These are phyloP conservation scores for Dendrostoma leiphaemia DNA, from an alignment of 2,329 filamentous ascomycete species.

Conservation along the genomic window DNA sequence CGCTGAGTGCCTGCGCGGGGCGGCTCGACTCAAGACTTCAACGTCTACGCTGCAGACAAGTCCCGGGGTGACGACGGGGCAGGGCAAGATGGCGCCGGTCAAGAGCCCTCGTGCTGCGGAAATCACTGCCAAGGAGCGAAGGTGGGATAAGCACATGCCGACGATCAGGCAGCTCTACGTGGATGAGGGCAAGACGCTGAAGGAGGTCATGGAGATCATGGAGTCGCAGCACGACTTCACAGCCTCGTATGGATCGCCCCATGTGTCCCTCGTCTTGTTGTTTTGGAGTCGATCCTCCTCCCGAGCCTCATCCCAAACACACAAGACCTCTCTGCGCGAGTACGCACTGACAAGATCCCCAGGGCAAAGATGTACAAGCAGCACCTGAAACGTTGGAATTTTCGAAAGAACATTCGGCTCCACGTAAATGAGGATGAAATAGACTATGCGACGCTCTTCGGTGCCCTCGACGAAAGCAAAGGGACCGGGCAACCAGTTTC, in stretches of 20 bases:
- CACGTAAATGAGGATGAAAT: not conserved
- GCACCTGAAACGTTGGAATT: not conserved
- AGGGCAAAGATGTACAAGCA: slow-evolving; percentile 14
- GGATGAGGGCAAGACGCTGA: slow-evolving; percentile 15
- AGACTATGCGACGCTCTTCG: not conserved
- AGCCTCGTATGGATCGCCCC: slow-evolving; percentile 12
- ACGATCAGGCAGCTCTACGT: slow-evolving; percentile 14
- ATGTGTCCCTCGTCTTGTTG: too few relatives aligned
- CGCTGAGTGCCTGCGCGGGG: too few relatives aligned
- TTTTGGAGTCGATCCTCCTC: not conserved
- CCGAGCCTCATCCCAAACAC: not conserved
- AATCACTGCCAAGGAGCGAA: not conserved
- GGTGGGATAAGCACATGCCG: slow-evolving; percentile 12
- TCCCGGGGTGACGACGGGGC: not conserved
- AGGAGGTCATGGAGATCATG: slow-evolving; percentile 16
- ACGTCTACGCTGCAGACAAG: too few relatives aligned
- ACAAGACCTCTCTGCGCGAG: too few relatives aligned
- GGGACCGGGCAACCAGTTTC: not conserved
- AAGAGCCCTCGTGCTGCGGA: not conserved
- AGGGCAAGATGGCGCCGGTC: not conserved
- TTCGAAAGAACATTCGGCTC: slow-evolving; percentile 10
- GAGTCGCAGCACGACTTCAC: slow-evolving; percentile 6
- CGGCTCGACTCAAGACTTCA: too few relatives aligned
- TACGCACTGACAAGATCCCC: not conserved
- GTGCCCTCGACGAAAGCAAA: not conserved